Evolutionary conservation across 2,329 filamentous ascomycete species (phyloP).

Genomic region (Trichoderma polysporum): DNA sequence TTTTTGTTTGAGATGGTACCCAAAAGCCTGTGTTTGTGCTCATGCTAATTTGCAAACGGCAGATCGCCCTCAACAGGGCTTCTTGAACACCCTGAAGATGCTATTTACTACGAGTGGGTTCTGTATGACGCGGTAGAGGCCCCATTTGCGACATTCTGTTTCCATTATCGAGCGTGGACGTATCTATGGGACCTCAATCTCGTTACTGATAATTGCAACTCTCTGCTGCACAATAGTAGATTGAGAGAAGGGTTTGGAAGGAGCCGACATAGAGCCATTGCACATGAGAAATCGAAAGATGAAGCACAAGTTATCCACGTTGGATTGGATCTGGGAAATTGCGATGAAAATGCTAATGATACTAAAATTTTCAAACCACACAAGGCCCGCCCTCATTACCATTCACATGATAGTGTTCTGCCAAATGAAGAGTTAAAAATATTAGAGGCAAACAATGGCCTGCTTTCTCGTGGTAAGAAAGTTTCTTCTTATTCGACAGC

Average conservation of each 20-base stretch:
- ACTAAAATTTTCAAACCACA: neutral
- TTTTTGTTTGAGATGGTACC: too few species aligned
- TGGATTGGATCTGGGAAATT: neutral
- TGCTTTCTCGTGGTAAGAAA: neutral
- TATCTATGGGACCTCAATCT: conserved; percentile 50
- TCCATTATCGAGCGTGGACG: conserved; percentile 56
- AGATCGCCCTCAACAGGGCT: conserved; percentile 56
- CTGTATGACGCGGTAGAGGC: conserved; percentile 51
- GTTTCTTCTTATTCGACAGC: neutral
- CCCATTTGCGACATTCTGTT: conserved; percentile 54
- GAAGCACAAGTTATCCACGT: too few species aligned
- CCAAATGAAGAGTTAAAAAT: neutral
- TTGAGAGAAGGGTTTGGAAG: neutral
- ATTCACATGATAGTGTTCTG: neutral
- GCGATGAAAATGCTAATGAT: neutral
- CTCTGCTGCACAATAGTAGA: neutral
- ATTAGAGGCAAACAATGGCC: neutral
- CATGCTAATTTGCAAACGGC: neutral
- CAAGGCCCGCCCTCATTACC: too few species aligned
- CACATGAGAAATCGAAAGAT: neutral
- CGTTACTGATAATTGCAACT: conserved; percentile 35
- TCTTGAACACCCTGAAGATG: conserved; percentile 50
- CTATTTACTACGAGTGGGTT: conserved; percentile 52
- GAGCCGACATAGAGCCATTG: neutral
- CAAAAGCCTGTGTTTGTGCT: neutral